Percentiles rank a stretch among this genome's conserved stretches.
These are phyloP conservation scores for Trypanosoma mega DNA, from an alignment of 208 protist species.

Conservation along the genomic window DNA sequence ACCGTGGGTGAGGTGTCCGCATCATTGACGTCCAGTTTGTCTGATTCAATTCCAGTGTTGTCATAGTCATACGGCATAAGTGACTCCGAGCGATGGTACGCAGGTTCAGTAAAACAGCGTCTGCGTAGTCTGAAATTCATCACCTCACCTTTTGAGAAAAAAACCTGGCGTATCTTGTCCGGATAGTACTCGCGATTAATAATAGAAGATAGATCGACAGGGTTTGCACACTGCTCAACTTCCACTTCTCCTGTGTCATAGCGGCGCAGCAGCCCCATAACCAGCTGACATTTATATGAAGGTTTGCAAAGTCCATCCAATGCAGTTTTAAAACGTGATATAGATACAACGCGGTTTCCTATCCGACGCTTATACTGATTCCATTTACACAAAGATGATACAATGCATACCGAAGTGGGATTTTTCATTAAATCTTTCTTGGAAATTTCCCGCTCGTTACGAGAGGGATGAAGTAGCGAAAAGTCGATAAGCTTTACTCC, in stretches of 20 bases:
- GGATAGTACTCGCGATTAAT: conserved; percentile 55
- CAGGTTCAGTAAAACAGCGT: conserved; percentile 44
- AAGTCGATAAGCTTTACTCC: conserved; percentile 46
- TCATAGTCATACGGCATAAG: conserved; percentile 68
- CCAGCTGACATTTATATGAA: conserved; percentile 68
- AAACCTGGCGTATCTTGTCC: conserved; percentile 39
- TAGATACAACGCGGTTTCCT: conserved; percentile 45
- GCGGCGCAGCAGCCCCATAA: conserved; percentile 39
- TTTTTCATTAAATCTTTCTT: conserved; percentile 40
- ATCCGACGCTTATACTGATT: conserved; percentile 33
- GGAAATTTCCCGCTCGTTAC: conserved; percentile 42
- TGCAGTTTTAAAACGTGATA: conserved; percentile 68
- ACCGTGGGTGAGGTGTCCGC: not conserved
- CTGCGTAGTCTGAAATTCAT: conserved; percentile 58
- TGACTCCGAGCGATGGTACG: conserved; percentile 32
- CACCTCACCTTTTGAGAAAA: conserved; percentile 49
- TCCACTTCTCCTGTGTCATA: conserved; percentile 32
- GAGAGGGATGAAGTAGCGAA: conserved; percentile 33
- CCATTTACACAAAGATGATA: conserved; percentile 38
- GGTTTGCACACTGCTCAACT: conserved; percentile 23
- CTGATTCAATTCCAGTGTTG: conserved; percentile 31
- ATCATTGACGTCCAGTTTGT: not conserved
- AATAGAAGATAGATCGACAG: conserved; percentile 50
- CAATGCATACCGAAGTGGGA: conserved; percentile 58
- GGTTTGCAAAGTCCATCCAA: conserved; percentile 67